Conservation (phyloP, 495 filamentous ascomycete genomes). For the Aspergillus nanangensis region DNA sequence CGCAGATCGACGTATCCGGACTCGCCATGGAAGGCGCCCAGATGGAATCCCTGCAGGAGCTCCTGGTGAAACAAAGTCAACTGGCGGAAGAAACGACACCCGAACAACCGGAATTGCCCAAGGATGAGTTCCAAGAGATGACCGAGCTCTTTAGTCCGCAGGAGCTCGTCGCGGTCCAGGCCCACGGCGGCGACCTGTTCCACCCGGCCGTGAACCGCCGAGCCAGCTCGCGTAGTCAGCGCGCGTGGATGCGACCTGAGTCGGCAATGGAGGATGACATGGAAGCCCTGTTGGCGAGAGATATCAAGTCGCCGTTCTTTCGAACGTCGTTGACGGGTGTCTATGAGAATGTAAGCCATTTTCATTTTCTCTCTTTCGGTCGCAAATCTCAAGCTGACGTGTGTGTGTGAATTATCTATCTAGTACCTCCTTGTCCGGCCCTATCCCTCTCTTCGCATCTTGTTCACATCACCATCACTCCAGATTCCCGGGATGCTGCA, state of each 20-base stretch:
- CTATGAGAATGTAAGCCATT: constrained; percentile 45
- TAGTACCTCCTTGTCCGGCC: constrained; percentile 63
- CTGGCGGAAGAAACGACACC: background rate
- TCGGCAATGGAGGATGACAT: background rate
- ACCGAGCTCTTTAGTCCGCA: constrained; percentile 52
- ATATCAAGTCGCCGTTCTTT: constrained; percentile 3
- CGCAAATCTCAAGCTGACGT: background rate
- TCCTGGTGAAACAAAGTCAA: constrained; percentile 24
- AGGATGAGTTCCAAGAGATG: constrained; percentile 48
- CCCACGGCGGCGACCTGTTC: constrained; percentile 30
- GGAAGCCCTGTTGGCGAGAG: constrained; percentile 5
- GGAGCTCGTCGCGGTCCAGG: constrained; percentile 47
- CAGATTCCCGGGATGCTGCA: constrained; percentile 59
- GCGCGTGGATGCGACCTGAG: background rate
- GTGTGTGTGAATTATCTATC: too few species aligned
- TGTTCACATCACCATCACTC: constrained; percentile 60
- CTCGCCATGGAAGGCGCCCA: constrained; percentile 53
- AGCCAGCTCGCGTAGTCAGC: constrained; percentile 3
- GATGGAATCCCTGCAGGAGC: constrained; percentile 51
- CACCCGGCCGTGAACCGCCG: constrained; percentile 16
- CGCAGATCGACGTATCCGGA: constrained; percentile 55
- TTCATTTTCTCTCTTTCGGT: background rate
- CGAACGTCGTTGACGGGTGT: constrained; percentile 32
- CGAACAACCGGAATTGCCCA: constrained; percentile 7
- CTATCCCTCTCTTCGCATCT: constrained; percentile 56